These are phyloP conservation scores for Fusarium caatingaense DNA, from an alignment of 2,329 filamentous ascomycete genomes.

Conservation along the genomic window DNA sequence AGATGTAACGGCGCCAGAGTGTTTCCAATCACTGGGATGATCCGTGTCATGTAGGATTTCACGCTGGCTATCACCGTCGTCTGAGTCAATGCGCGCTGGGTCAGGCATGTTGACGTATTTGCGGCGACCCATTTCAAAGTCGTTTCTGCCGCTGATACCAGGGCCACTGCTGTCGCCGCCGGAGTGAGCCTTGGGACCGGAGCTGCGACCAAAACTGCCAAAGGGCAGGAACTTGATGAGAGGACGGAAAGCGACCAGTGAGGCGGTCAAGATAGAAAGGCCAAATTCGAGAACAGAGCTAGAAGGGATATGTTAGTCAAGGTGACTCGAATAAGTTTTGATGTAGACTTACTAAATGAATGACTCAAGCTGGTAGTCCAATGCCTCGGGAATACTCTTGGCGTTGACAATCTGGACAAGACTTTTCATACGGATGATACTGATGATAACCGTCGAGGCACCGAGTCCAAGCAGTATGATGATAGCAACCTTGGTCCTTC, in stretches of 20 bases:
- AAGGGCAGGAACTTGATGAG: conserved; percentile 11
- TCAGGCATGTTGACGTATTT: conserved; percentile 7
- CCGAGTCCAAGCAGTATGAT: conserved; percentile 7
- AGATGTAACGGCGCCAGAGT: background rate
- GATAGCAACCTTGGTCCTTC: conserved; percentile 1
- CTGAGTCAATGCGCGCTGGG: background rate
- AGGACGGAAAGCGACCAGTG: background rate
- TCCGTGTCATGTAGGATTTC: background rate
- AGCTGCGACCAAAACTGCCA: background rate
- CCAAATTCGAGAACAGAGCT: conserved; percentile 13
- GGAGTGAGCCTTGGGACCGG: background rate
- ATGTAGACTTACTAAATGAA: background rate
- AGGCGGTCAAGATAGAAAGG: conserved; percentile 1
- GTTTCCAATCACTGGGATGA: background rate
- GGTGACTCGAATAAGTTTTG: accelerated
- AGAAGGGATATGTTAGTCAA: background rate
- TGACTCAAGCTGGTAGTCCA: conserved; percentile 9
- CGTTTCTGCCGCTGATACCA: background rate
- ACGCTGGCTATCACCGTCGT: conserved; percentile 4
- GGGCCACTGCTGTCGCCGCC: background rate
- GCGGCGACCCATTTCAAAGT: background rate
- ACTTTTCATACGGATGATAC: conserved; percentile 3
- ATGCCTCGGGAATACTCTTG: background rate
- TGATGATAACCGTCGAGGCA: background rate
- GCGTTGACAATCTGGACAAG: background rate